Evolutionary conservation across 495 filamentous ascomycete species (phyloP).

Genomic region (Amniculicola lignicola): DNA sequence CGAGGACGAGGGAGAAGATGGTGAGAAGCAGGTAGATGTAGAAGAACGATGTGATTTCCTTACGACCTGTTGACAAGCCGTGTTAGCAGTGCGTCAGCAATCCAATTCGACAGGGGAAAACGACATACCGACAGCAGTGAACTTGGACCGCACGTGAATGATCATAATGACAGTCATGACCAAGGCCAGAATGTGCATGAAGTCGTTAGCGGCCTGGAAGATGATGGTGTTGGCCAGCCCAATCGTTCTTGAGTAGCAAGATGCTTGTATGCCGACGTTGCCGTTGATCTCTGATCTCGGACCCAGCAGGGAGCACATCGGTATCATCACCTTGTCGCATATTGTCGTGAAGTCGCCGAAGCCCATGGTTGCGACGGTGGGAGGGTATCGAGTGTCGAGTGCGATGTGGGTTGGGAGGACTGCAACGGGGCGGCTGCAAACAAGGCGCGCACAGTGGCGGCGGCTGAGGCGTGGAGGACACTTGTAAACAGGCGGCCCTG

Average conservation of each 20-base stretch:
- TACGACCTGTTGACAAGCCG: slow-evolving; percentile 66
- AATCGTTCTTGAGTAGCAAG: slow-evolving; percentile 92
- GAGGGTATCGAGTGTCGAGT: not conserved
- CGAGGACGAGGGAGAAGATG: slow-evolving; percentile 82
- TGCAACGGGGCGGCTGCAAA: not conserved
- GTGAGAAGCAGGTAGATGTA: slow-evolving; percentile 92
- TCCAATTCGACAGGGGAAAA: not conserved
- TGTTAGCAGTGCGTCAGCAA: not conserved
- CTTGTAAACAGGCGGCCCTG: not conserved
- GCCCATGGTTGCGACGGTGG: slow-evolving; percentile 56
- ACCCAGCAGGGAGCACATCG: slow-evolving; percentile 83
- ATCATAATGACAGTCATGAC: slow-evolving; percentile 96
- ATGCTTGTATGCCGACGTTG: slow-evolving; percentile 74
- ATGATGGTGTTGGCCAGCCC: slow-evolving; percentile 98
- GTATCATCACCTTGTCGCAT: slow-evolving; percentile 80
- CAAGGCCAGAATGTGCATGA: slow-evolving; percentile 88
- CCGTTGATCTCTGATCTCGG: slow-evolving; percentile 60
- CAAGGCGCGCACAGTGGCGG: not conserved
- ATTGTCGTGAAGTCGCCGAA: slow-evolving; percentile 87
- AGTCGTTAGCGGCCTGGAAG: slow-evolving; percentile 86
- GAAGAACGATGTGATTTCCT: slow-evolving; percentile 97
- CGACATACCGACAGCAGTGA: slow-evolving; percentile 94
- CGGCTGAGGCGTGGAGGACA: slow-evolving; percentile 4
- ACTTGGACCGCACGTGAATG: slow-evolving; percentile 92
- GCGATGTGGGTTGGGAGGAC: too few relatives aligned